Evolutionary conservation across 192 early-diverging fungal genomes (phyloP).

Genomic region (Umbelopsis sp.): DNA sequence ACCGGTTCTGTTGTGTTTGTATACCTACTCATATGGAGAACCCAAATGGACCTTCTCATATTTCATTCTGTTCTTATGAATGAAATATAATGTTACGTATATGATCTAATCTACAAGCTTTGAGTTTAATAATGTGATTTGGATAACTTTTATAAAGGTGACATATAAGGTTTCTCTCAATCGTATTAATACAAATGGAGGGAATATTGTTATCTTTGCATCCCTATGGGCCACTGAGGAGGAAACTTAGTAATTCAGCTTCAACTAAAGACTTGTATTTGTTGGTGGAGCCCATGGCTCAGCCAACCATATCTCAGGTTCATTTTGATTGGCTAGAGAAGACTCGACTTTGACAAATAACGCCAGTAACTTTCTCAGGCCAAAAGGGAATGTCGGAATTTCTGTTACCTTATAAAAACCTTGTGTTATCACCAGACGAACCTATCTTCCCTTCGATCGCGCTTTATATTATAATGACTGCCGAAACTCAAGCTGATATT

Average conservation of each 20-base stretch:
- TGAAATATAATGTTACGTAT: too few species aligned
- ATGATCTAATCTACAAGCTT: too few species aligned
- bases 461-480: conserved; percentile 10
- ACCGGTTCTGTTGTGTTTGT: too few species aligned
- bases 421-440: background rate
- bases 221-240: background rate
- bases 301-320: conserved; percentile 5
- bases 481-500: conserved; percentile 32
- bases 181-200: too few species aligned
- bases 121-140: too few species aligned
- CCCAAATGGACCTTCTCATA: too few species aligned
- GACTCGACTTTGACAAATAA: conserved; percentile 12
- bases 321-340: background rate
- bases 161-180: too few species aligned
- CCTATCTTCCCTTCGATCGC: background rate
- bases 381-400: background rate
- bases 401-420: conserved; percentile 1
- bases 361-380: conserved; percentile 12
- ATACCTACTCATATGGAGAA: too few species aligned
- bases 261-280: background rate
- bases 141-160: too few species aligned
- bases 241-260: background rate
- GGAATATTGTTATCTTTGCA: too few species aligned
- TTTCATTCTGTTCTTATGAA: too few species aligned
- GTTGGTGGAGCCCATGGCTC: background rate